Base-by-base conservation (phyloP, 805 yeast genomes). In the Nakazawaea ishiwadae region DNA sequence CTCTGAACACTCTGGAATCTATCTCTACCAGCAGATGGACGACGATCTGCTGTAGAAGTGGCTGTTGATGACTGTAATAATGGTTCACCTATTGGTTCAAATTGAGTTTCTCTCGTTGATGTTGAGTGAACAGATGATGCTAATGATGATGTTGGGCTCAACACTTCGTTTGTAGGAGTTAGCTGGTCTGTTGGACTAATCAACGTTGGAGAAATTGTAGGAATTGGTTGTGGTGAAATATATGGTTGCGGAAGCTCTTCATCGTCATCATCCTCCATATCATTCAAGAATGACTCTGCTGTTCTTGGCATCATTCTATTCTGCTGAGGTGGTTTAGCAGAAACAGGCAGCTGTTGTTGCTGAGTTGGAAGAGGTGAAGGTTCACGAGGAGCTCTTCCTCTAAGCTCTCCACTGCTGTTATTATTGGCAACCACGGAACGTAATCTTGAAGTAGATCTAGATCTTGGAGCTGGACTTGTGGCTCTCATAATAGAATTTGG, bases 401-500 rank as follows among this genome's bases (percentile, higher is more conserved):
- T 31, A 7, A 17, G 12, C 7, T 31, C 34, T 10, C 21, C 23
- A 7, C 11, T 23, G n/a, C n/a, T n/a, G n/a, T n/a, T n/a, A n/a
- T n/a, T n/a, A n/a, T n/a, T n/a, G 3, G 29, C 17, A 7, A 15
- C 19, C 5, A 27, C 11, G 6, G 16, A n/a, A 24, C 28, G 36
- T 21, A 19, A 23, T 23, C 33, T 18, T 12, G 34, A 12, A 4
- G 36, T 17, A 18, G 37, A 24, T 37, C 48, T 26, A 30, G 39
- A 21, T 39, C 46, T 11, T 42, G 31, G 31, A 31, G 23, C 51
- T 11, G 61, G 56, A 19, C 56, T 52, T 11, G 65, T 59, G 0
- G 66, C 58, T 44, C 58, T 55, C 34, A 58, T 46, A 3, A 65
- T 54, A 9, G 66, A 50, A 15, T 52, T 54, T 10, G 69, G 68